A percentile compares a stretch with the other conserved stretches of the same genome.
phyloP scores from a whole-genome alignment of 192 early-diverging fungal species.

The Rhizophlyctis rosea region DNA sequence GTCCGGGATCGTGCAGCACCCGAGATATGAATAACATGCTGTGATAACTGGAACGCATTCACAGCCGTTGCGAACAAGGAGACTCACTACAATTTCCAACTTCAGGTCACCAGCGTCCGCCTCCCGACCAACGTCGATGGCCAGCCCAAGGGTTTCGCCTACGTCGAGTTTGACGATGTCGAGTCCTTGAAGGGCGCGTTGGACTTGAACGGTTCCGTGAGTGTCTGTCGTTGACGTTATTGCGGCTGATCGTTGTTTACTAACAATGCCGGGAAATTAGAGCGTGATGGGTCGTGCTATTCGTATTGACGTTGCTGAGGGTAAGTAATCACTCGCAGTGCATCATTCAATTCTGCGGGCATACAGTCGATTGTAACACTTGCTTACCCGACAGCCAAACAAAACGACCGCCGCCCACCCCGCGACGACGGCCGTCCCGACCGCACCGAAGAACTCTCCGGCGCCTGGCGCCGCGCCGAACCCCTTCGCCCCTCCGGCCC shows the following conservation, averaged over 20 bases:
- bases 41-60: no score
- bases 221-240: conserved; percentile 23
- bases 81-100: background rate
- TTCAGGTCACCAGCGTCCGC: conserved; percentile 72
- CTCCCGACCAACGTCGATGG: conserved; percentile 76
- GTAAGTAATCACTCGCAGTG: conserved; percentile 8
- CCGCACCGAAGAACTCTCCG: conserved; percentile 16
- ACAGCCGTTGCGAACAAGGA: no score
- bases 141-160: conserved; percentile 90
- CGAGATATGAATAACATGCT: no score
- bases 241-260: background rate
- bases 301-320: conserved; percentile 84
- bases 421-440: conserved; percentile 13
- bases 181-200: conserved; percentile 82
- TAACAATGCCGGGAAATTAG: conserved; percentile 28
- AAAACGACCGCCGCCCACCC: background rate
- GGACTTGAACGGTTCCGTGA: conserved; percentile 50
- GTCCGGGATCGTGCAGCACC: no score
- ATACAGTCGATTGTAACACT: no score
- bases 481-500: conserved; percentile 38
- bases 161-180: conserved; percentile 87
- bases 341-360: no score
- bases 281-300: conserved; percentile 66
- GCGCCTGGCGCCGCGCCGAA: conserved; percentile 52
- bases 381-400: conserved; percentile 25